These are phyloP conservation scores for Musa balbisiana DNA, from an alignment of 202 grass and related monocot species.

Conservation along the genomic window DNA sequence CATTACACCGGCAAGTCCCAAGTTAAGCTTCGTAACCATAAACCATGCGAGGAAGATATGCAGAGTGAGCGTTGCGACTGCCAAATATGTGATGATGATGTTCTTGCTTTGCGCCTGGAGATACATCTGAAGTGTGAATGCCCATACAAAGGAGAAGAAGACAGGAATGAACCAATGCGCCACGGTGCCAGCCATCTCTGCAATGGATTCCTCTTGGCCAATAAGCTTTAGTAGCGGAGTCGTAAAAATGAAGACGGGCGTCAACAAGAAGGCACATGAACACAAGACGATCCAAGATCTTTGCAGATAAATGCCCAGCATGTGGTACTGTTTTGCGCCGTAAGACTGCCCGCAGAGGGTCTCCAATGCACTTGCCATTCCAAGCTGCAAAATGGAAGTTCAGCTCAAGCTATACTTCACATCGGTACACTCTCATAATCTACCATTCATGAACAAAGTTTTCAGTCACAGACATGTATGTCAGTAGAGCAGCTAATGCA, in stretches of 20 bases:
- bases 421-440: neutral
- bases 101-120: constrained; percentile 81
- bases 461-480: too few relatives aligned
- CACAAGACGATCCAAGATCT: constrained; percentile 59
- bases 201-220: constrained; percentile 45
- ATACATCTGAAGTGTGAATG: constrained; percentile 75
- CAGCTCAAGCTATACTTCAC: neutral
- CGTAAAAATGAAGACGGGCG: constrained; percentile 51
- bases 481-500: too few relatives aligned
- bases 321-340: constrained; percentile 63
- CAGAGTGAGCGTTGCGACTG: constrained; percentile 33
- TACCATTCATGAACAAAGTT: neutral
- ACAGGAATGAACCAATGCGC: constrained; percentile 67
- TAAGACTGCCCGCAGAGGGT: constrained; percentile 70
- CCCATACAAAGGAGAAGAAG: constrained; percentile 40
- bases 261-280: constrained; percentile 13
- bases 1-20: constrained; percentile 49
- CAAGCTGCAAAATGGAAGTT: constrained; percentile 38
- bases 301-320: constrained; percentile 69
- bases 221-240: constrained; percentile 40
- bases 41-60: constrained; percentile 51
- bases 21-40: constrained; percentile 22
- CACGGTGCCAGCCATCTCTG: constrained; percentile 38
- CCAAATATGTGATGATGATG: constrained; percentile 53
- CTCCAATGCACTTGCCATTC: constrained; percentile 78